Evolutionary conservation across 1,284 basidiomycete species (phyloP).

Genomic region (Boletellus dicymbophilus): DNA sequence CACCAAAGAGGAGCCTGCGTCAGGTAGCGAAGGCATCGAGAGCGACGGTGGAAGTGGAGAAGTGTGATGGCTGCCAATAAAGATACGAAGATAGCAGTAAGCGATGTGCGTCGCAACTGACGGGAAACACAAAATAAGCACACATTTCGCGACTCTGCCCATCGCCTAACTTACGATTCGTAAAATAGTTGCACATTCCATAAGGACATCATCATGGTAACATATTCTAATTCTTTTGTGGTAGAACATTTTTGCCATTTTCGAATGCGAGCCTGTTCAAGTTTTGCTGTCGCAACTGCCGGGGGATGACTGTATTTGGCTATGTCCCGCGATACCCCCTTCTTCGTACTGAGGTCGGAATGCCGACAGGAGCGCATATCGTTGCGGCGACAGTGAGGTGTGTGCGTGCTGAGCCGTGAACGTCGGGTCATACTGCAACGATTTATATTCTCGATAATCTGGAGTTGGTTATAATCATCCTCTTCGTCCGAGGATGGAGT

Average conservation of each 20-base stretch:
- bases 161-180: neutral
- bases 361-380: slow-evolving; percentile 83
- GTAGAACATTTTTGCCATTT: neutral
- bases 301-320: slow-evolving; percentile 36
- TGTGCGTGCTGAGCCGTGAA: slow-evolving; percentile 87
- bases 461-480: slow-evolving; percentile 80
- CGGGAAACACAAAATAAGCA: neutral
- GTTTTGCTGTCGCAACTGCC: slow-evolving; percentile 3
- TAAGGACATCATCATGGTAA: neutral
- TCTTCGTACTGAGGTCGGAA: slow-evolving; percentile 78
- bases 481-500: slow-evolving; percentile 96
- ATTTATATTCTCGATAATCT: slow-evolving; percentile 77
- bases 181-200: neutral
- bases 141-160: neutral
- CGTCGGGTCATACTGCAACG: slow-evolving; percentile 82
- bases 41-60: neutral
- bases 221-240: neutral
- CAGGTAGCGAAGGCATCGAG: neutral
- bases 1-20: neutral
- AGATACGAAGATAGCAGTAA: neutral
- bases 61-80: neutral
- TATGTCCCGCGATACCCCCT: slow-evolving; percentile 66
- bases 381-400: slow-evolving; percentile 72
- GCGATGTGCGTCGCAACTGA: neutral
- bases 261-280: neutral